Evolutionary conservation across 208 protist species (phyloP), one percentile per base, ranked within the genome.

Genomic region (Tritrichomonas musculus): DNA sequence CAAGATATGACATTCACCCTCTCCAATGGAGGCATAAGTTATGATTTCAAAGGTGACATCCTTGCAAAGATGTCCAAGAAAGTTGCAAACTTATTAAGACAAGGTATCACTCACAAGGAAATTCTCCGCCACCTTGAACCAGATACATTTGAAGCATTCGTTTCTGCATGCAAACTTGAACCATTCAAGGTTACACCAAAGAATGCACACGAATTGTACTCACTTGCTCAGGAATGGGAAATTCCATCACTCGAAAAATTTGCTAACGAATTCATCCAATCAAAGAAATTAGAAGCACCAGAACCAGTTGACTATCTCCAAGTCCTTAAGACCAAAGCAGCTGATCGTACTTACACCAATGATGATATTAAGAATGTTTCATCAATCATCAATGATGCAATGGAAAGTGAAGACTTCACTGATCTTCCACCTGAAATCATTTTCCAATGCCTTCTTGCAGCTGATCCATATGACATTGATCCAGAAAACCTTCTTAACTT

Each of bases 191-290:
- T 82, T 41, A 82, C 73, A 50, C 33, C 4, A 39, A 82, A 82
- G 50, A 82, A 82, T 39, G 73, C 73, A 17, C 30, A 82, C 41
- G 39, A 20, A 30, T 82, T 82, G 41, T 41, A 20, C 4, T 50
- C 47, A 50, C 73, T 82, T 25, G 73, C 73, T 9, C 11, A 50
- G 30, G 41, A 82, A 82, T 82, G 73, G 73, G 73, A 50, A 82
- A 39, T 82, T 82, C 73, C 73, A 47, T 82, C 73, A 47, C 73
- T 82, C 41, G 33, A 53, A 30, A 39, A 82, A 82, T 82, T 47
- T 82, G 73, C 41, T 30, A 39, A 50, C 41, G 36, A 82, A 30
- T 82, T 50, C 39, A 82, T 82, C 30, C 33, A 82, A 82, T 30
- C 33, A 39, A 82, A 82, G 33, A 82, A 82, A 50, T 20, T 82